Base-by-base conservation (phyloP, 805 yeast species). In the Kregervanrija delftensis region DNA sequence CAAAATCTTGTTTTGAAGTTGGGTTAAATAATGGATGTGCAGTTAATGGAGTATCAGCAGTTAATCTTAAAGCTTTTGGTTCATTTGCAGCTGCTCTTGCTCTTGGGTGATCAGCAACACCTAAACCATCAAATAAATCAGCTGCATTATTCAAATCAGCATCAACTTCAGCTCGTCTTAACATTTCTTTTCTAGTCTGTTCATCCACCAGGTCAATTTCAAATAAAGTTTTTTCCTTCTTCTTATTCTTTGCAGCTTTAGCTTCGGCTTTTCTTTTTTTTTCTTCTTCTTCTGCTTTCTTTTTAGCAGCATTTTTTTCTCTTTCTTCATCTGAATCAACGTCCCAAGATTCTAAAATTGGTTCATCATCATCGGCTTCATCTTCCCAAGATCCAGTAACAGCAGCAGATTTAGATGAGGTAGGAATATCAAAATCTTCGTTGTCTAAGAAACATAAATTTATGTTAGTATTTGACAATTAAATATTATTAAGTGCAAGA, bases 71-170 rank as follows among this genome's bases (percentile, higher is more conserved):
- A 22, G 62, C 60, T 35, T 61, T 57, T 13, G 8, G 33, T 67
- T 13, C 68, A 14, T 15, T 33, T 11, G 47, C 46, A 28, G 35
- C 40, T 54, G 61, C 61, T 22, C 50, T 50, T 46, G 77, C 80
- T 48, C 78, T 66, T 38, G 81, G 81, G 54, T 76, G 81, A 33
- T 69, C 81, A 17, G 79, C 76, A 43, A 76, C 74, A 36, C 77
- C 76, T 53, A 72, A 70, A 12, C 87, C 88, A 31, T 89, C 96
- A 61, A 91, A 88, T 55, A 91, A 71, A 56, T 86, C 95, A 8
- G 96, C 91, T 30, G 99, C 98, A 61, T 86, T 87, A 65, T 86
- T 87, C 64, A 91, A 72, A 68, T 91, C 99, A 28, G 95, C 77
- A 40, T 79, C 82, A 48, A 87, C 58, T 66, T 91, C 96, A 15